These are phyloP conservation scores for Populus euphratica DNA, from an alignment of 345 rosid species.

Conservation along the genomic window DNA sequence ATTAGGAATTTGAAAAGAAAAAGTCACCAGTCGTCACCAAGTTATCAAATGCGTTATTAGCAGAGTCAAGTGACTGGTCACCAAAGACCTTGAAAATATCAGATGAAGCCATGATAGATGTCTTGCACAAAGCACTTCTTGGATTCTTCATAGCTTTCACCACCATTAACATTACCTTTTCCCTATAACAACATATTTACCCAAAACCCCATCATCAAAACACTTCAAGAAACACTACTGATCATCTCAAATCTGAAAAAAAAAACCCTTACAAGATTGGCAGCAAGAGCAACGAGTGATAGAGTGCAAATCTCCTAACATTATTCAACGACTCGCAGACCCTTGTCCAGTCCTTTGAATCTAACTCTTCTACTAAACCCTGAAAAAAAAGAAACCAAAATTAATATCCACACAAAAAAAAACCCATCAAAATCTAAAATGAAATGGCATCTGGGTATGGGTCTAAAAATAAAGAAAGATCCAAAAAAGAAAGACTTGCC, in stretches of 20 bases:
- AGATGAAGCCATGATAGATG: constrained; percentile 85
- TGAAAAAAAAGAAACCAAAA: background rate
- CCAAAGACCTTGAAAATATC: constrained; percentile 76
- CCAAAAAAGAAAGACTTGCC: background rate
- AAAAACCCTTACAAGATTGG: constrained; percentile 60
- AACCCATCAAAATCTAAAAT: background rate
- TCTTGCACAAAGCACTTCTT: constrained; percentile 94
- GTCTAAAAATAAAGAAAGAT: background rate
- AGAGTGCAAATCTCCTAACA: constrained; percentile 70
- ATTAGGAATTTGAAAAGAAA: constrained; percentile 13
- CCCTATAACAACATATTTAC: constrained; percentile 38
- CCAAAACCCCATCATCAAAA: constrained; percentile 11
- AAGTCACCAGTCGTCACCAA: constrained; percentile 45
- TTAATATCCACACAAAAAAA: background rate
- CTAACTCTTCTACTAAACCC: constrained; percentile 62
- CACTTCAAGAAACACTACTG: background rate
- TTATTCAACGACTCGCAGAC: constrained; percentile 81
- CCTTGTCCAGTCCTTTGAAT: constrained; percentile 83
- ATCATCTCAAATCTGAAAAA: background rate
- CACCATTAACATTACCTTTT: constrained; percentile 58
- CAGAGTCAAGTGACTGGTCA: constrained; percentile 57
- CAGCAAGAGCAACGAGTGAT: constrained; percentile 64
- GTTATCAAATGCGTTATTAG: background rate
- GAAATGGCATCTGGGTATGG: background rate
- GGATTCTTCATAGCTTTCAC: constrained; percentile 96